Evolutionary conservation across 306 rosid genomes (phyloP).

Genomic region (Malus sylvestris): DNA sequence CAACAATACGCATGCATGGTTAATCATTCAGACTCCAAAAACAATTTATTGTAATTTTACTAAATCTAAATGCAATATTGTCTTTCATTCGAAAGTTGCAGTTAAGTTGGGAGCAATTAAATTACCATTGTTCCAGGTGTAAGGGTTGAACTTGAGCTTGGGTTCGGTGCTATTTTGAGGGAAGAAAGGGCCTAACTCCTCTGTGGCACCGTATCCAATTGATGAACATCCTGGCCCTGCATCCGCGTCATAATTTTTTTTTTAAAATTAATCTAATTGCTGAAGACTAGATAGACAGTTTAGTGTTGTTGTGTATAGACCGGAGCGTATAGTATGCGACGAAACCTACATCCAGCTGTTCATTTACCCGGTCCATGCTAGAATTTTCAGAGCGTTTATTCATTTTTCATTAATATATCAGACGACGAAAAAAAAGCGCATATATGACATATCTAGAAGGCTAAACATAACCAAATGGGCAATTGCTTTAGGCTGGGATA

Average conservation of each 20-base stretch:
- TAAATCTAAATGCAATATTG: neutral
- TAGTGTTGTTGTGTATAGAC: neutral
- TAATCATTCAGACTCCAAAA: neutral
- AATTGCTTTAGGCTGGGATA: neutral
- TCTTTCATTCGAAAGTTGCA: neutral
- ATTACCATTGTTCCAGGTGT: slow-evolving; percentile 71
- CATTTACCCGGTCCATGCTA: too few species aligned
- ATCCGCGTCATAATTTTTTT: neutral
- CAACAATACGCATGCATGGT: neutral
- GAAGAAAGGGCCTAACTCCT: slow-evolving; percentile 88
- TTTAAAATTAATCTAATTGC: neutral
- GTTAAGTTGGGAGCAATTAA: slow-evolving; percentile 11
- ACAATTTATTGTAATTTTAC: neutral
- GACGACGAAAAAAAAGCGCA: neutral
- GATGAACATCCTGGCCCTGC: slow-evolving; percentile 93
- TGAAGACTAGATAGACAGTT: neutral
- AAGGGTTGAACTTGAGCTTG: slow-evolving; percentile 63
- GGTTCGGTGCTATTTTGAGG: slow-evolving; percentile 61
- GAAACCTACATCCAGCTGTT: too few species aligned
- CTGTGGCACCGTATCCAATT: slow-evolving; percentile 74
- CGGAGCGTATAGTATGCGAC: neutral
- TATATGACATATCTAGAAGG: neutral
- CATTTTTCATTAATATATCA: neutral
- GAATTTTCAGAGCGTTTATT: too few species aligned
- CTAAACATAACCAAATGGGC: neutral